A percentile compares a stretch with the other conserved stretches of the same genome.
Evolutionary conservation across 805 yeast genomes (phyloP).

Genomic region (Cephaloascus albidus): DNA sequence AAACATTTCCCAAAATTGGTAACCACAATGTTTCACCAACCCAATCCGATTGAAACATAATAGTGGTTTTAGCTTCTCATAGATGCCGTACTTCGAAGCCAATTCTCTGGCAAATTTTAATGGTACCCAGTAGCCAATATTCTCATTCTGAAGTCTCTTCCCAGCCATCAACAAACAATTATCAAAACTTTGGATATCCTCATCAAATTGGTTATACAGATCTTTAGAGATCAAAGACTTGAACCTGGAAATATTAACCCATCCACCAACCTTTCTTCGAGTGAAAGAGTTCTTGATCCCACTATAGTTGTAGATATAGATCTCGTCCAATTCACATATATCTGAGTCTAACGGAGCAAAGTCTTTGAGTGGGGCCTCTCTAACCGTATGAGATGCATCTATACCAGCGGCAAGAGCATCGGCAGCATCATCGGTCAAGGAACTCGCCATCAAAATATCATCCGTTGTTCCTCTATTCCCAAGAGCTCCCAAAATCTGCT

Average conservation of each 20-base stretch:
- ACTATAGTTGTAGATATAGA: conserved; percentile 3
- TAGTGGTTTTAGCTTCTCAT: conserved; percentile 8
- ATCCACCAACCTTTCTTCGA: conserved; percentile 11
- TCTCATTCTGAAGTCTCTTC: conserved; percentile 1
- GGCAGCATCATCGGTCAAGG: too few species aligned
- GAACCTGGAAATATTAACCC: conserved; percentile 10
- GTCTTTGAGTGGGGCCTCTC: conserved; percentile 6
- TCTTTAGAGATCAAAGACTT: conserved; percentile 2
- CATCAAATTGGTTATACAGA: too few species aligned
- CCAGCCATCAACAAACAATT: neutral
- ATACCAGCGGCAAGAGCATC: too few species aligned
- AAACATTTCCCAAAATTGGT: conserved; percentile 13
- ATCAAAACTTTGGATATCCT: too few species aligned
- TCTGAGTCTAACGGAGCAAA: neutral
- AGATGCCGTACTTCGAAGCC: conserved; percentile 8
- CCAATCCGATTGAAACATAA: conserved; percentile 14
- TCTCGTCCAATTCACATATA: conserved; percentile 2
- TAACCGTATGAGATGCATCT: too few species aligned
- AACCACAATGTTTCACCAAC: conserved; percentile 10
- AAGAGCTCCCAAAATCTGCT: too few species aligned
- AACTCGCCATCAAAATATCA: too few species aligned
- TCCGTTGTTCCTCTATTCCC: too few species aligned
- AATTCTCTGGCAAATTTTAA: conserved; percentile 10
- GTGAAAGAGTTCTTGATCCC: conserved; percentile 4
- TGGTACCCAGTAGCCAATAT: conserved; percentile 11